A percentile compares a stretch with the other conserved stretches of the same genome.
Evolutionary conservation across 306 rosid species (phyloP).

Genomic region (Aeschynomene evenia): DNA sequence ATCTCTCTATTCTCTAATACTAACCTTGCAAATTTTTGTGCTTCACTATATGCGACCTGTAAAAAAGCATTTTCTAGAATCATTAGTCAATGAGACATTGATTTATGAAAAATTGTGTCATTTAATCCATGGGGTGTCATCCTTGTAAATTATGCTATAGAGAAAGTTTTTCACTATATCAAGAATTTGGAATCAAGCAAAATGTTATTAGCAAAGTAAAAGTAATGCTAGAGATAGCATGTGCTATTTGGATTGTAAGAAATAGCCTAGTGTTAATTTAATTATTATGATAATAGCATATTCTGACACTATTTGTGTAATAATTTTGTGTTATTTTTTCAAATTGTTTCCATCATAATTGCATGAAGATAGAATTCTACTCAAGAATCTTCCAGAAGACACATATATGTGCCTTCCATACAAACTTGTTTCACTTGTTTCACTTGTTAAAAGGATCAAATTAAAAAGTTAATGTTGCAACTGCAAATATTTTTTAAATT

Average conservation of each 20-base stretch:
- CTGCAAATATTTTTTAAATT: not conserved
- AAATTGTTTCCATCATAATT: not conserved
- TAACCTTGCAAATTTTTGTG: constrained; percentile 54
- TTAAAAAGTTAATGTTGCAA: not conserved
- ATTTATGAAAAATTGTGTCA: not conserved
- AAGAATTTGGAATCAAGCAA: not conserved
- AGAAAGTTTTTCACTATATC: not conserved
- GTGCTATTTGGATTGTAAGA: not conserved
- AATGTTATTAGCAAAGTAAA: not conserved
- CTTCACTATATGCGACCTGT: constrained; percentile 48
- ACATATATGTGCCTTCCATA: not conserved
- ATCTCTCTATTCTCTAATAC: too few species aligned
- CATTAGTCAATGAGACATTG: constrained; percentile 7
- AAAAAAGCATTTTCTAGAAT: constrained; percentile 39
- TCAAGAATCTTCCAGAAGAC: not conserved
- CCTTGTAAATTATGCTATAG: not conserved
- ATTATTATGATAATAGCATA: not conserved
- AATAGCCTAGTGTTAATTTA: not conserved
- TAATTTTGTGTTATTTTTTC: not conserved
- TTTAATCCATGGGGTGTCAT: constrained; percentile 2
- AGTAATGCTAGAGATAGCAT: not conserved
- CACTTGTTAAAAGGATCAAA: not conserved
- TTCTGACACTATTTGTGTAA: not conserved
- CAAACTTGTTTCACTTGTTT: not conserved
- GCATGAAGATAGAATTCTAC: not conserved